phyloP scores from a whole-genome alignment of 345 rosid species.

The Acer negundo region DNA sequence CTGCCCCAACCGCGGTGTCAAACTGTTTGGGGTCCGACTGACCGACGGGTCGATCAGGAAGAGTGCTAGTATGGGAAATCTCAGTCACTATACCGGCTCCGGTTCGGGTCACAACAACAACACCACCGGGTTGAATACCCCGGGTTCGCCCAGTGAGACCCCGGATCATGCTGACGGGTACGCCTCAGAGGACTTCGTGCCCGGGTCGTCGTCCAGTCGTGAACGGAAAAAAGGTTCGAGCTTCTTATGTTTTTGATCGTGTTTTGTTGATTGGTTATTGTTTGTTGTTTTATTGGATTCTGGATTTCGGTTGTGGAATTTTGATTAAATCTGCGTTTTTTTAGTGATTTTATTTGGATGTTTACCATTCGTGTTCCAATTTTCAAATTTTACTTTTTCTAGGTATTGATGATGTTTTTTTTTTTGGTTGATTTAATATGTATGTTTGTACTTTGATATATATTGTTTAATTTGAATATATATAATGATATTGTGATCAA shows the following conservation, averaged over 20 bases:
- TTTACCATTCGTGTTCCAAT: not conserved
- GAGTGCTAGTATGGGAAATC: constrained; percentile 97
- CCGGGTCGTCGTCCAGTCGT: constrained; percentile 91
- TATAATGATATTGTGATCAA: not conserved
- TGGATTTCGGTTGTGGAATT: not conserved
- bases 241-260: not conserved
- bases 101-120: constrained; percentile 40
- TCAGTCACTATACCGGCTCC: constrained; percentile 69
- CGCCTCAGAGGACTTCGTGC: constrained; percentile 94
- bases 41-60: constrained; percentile 96
- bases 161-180: constrained; percentile 89
- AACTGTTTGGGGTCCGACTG: constrained; percentile 90
- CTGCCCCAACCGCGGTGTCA: constrained; percentile 93
- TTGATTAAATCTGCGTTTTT: not conserved
- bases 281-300: not conserved
- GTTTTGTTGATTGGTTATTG: not conserved
- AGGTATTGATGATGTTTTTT: not conserved
- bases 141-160: constrained; percentile 64
- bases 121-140: constrained; percentile 42
- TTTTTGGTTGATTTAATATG: not conserved
- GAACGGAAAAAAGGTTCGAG: constrained; percentile 87
- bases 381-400: not conserved
- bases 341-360: not conserved
- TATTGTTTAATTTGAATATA: not conserved
- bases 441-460: not conserved